Evolutionary conservation across 2,329 filamentous ascomycete genomes (phyloP), one percentile per base, ranked within the genome.

Genomic region (Zarea fungicola): DNA sequence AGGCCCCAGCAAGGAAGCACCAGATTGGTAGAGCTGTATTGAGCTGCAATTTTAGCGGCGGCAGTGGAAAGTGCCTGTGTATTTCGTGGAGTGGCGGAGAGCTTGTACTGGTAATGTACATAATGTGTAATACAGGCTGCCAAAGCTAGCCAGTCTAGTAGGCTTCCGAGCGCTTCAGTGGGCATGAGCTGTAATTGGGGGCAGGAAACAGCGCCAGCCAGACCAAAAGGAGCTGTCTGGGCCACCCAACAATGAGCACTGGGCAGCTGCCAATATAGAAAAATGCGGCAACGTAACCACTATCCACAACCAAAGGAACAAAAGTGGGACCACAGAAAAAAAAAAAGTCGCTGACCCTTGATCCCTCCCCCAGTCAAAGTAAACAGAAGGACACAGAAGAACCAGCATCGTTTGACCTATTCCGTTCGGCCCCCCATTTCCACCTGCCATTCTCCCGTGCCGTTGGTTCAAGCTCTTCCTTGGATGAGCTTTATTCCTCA

Each of bases 301-400:
- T 14, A 23, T 39, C 37, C 41, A 43, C 41, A 18, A 16, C 11
- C 3, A 42, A 14, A 43, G n/a, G n/a, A 14, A 14, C 22, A 48
- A 35, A 34, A 11, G 45, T 48, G 45, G 45, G 45, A 29, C 14
- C 42, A 7, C n/a, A 26, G 21, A 45, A 41, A 48, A 48, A 41
- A 48, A 48, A 47, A 48, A 48, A 48, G 45, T 48, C 45, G 45
- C 45, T 48, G 45, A 41, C 37, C 45, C 45, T 48, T 16, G 29
- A 40, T 48, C 35, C 45, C 22, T 32, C 37, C 37, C n/a, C 32
- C 45, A 35, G 45, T 29, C 45, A 48, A 48, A 48, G 45, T 48
- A 48, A 48, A 48, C 45, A 48, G 34, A 42, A 40, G 36, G 36
- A 32, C 44, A 48, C 45, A 48, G 34, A 42, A 40, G 36, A 34